Percentiles rank a stretch among this genome's conserved stretches.
phyloP scores from a whole-genome alignment of 257 asterid species.

The Knoxia roxburghii region DNA sequence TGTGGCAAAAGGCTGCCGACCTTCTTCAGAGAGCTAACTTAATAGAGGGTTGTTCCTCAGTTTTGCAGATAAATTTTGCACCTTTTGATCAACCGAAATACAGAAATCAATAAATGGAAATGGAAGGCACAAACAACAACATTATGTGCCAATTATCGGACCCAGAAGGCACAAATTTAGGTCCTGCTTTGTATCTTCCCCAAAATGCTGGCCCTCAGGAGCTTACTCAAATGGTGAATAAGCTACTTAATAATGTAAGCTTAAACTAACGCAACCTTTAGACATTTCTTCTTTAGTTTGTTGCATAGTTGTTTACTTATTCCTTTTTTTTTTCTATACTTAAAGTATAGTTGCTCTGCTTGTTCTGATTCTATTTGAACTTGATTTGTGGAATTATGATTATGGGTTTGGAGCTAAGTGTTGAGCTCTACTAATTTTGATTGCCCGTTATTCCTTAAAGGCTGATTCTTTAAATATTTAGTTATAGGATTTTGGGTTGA shows the following conservation, averaged over 20 bases:
- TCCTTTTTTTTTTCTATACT: background rate
- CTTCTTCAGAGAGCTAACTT: no score
- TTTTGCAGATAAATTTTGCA: no score
- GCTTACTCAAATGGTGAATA: conserved; percentile 75
- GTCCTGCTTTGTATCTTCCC: conserved; percentile 66
- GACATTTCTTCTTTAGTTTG: background rate
- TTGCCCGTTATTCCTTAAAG: background rate
- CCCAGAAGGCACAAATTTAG: conserved; percentile 63
- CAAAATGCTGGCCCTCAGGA: conserved; percentile 75
- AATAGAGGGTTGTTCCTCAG: no score
- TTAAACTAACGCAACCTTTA: no score
- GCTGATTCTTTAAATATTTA: no score
- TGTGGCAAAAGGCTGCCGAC: no score
- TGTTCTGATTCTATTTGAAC: background rate
- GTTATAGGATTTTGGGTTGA: background rate
- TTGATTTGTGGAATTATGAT: background rate
- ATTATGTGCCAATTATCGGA: conserved; percentile 68
- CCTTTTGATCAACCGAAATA: no score
- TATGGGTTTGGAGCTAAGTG: background rate
- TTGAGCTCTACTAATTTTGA: no score
- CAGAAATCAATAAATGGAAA: conserved; percentile 33
- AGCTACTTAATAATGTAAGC: conserved; percentile 65
- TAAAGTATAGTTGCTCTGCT: background rate
- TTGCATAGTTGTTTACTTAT: background rate
- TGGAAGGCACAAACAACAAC: conserved; percentile 34